Evolutionary conservation across 805 yeast genomes (phyloP).

Genomic region (Candida argentea): DNA sequence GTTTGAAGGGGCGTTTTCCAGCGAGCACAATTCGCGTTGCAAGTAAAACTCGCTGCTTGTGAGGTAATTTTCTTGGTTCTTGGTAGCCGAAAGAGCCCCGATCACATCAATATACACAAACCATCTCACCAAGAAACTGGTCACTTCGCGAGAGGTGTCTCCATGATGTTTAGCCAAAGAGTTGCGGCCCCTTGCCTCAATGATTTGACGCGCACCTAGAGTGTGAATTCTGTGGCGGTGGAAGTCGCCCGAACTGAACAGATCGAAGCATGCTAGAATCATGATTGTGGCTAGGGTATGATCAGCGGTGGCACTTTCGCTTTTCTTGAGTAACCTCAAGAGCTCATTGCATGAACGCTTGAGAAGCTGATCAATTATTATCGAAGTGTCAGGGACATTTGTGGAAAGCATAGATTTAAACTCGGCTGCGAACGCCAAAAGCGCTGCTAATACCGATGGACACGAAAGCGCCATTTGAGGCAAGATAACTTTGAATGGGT

Average conservation of each 20-base stretch:
- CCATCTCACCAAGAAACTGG: conserved; percentile 56
- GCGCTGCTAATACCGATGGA: conserved; percentile 45
- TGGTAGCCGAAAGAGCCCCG: conserved; percentile 51
- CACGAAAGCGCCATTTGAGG: conserved; percentile 60
- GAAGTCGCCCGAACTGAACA: conserved; percentile 32
- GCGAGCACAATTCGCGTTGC: conserved; percentile 7
- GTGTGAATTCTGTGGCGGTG: conserved; percentile 56
- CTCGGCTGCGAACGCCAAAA: conserved; percentile 36
- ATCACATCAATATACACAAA: conserved; percentile 58
- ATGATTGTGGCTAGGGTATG: conserved; percentile 54
- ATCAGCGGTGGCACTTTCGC: conserved; percentile 49
- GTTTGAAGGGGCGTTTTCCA: conserved; percentile 12
- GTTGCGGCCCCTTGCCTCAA: conserved; percentile 34
- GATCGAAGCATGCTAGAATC: conserved; percentile 47
- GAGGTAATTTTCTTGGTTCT: conserved; percentile 22
- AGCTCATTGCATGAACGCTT: conserved; percentile 50
- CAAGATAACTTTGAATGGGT: conserved; percentile 56
- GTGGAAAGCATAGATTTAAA: conserved; percentile 14
- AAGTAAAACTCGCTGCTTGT: conserved; percentile 9
- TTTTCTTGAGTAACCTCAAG: conserved; percentile 38
- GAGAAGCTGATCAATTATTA: conserved; percentile 41
- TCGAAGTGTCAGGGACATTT: conserved; percentile 20
- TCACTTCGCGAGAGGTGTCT: conserved; percentile 26
- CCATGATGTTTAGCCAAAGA: conserved; percentile 3
- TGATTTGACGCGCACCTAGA: conserved; percentile 57